Percentiles rank a stretch among this genome's conserved stretches.
phyloP scores from a whole-genome alignment of 257 asterid species.

The Scutellaria barbata region DNA sequence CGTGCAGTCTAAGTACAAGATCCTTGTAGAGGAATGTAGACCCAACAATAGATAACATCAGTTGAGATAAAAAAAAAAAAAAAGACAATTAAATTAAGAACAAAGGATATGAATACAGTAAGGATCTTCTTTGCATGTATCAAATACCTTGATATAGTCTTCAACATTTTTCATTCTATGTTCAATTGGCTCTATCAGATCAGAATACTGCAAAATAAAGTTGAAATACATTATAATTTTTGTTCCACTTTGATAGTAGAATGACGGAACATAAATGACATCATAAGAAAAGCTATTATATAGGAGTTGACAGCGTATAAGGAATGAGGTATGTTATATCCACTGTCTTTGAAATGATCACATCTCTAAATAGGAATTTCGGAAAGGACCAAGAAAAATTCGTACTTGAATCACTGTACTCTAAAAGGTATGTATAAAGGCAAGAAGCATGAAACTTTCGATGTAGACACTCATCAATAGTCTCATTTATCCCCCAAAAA shows the following conservation, averaged over 20 bases:
- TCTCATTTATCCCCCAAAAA: background rate
- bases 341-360: background rate
- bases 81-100: background rate
- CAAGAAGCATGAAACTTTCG: background rate
- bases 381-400: background rate
- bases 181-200: conserved; percentile 74
- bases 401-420: background rate
- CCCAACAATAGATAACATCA: conserved; percentile 12
- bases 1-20: conserved; percentile 16
- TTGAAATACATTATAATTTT: conserved; percentile 27
- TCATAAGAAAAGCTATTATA: conserved; percentile 1
- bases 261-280: conserved; percentile 8
- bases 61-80: background rate
- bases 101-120: conserved; percentile 9
- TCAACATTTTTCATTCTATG: conserved; percentile 72
- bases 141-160: conserved; percentile 72
- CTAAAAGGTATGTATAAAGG: background rate
- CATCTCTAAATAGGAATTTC: background rate
- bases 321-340: conserved; percentile 1
- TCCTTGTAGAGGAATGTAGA: background rate
- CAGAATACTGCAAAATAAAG: conserved; percentile 58
- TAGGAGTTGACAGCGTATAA: background rate
- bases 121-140: conserved; percentile 4
- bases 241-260: conserved; percentile 7
- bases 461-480: background rate